Base-by-base conservation (phyloP, 805 yeast species). In the Wickerhamiella kurtzmanii region DNA sequence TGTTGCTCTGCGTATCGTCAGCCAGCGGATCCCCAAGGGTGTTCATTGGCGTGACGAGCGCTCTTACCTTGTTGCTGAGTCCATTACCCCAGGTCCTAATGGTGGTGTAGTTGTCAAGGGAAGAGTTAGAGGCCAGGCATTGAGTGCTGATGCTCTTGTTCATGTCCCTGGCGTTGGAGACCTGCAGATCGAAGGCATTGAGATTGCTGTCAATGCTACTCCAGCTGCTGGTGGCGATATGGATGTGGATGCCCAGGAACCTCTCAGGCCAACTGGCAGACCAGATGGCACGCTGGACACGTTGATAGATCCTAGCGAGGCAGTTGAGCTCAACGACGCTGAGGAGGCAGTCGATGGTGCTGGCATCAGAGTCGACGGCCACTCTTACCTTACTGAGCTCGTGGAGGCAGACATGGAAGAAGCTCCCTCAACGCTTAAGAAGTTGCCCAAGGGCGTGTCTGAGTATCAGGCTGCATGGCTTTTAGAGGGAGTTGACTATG, bases 81-180 rank as follows among this genome's bases (percentile, higher is more conserved):
- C 64, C 3, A 70, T 82, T 0, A 54, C 61, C 19, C 74, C 74
- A 69, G 41, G 20, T n/a, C 43, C 45, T n/a, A 61, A 66, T 16
- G 57, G 64, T 3, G 58, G 67, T 22, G 60, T 87, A 36, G 74
- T 75, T 4, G 73, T 92, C 4, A 81, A 79, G 60, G 99, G 98
- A 44, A 74, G 77, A 3, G 86, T 84, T 3, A 75, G 99, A 62
- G 98, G 97, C 47, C 49, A 54, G 43, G 65, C 72, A 42, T 79
- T 92, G 64, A 75, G 78, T 53, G 75, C 82, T 2, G 77, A 88
- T 60, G 73, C 87, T 56, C 64, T 85, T 46, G 76, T 94, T 36
- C 95, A 89, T 60, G 67, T 94, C 28, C 95, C 95, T 3, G 95
- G 88, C 1, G 70, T 73, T 50, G 99, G 98, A 16, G 97, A 92